Base-by-base conservation (phyloP, 2,329 filamentous ascomycete genomes). In the Aspergillus costaricaensis region DNA sequence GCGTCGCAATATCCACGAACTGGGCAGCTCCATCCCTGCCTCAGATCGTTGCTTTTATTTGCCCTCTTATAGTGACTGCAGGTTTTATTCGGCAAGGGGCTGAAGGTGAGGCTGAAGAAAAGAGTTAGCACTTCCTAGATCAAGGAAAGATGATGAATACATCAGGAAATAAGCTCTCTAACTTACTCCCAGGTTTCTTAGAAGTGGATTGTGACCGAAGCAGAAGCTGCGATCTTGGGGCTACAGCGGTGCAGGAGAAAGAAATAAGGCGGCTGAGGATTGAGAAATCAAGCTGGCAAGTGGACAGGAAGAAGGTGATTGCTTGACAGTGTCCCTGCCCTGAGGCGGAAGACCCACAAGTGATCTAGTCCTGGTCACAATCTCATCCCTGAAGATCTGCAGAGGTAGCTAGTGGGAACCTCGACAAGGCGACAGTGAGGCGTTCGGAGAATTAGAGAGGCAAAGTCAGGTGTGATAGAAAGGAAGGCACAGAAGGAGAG, bases 391-490 rank as follows among this genome's bases (percentile, higher is more conserved):
- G 52, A 38, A 58, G 41, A 17, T 54, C 39, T 55, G 39, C 49
- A 41, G 52, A 62, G 51, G 48, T 9, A 41, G 51, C 36, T 15
- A 44, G 21, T 52, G 38, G 39, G 43, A 58, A 56, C 55, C 62
- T 51, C 12, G 39, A 51, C 41, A 55, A 61, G 57, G 59, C 61
- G 19, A 60, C 23, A 58, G 58, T 62, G 62, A 61, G 62, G 62
- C 62, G 57, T n/a, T 27, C 51, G 51, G n/a, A 55, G 44, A 25
- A 32, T 60, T 50, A 49, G 27, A 58, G 32, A n/a, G 25, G 25
- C 8, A 15, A 54, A n/a, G 14, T 21, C 8, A 19, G 9, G 15
- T 44, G 30, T 8, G 15, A 55, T 36, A 44, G n/a, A n/a, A 14
- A 25, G 17, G 27, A 23, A 50, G 15, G 25, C 15, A 15, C 15